Evolutionary conservation across 306 rosid genomes (phyloP), one percentile per base, ranked within the genome.

Genomic region (Echinosophora koreensis): DNA sequence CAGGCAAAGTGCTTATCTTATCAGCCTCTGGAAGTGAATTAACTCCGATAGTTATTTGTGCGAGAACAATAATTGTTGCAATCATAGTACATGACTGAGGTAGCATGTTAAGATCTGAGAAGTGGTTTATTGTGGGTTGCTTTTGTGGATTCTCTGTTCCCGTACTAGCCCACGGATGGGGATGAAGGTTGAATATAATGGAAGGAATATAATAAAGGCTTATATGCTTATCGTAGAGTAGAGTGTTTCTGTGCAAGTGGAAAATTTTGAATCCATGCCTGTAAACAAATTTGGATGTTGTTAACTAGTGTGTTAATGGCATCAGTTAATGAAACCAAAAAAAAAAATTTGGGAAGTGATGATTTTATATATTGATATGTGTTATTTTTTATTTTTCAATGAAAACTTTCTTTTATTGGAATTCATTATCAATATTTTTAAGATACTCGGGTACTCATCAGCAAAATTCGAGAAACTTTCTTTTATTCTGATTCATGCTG

Each of bases 1-100:
- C 97, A 8, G 98, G 98, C 22, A 94, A 54, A 50, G 50, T 65
- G n/a, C 35, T 56, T 50, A 94, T 81, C 74, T 80, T 84, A 73
- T 91, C 98, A 68, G 68, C 73, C 62, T 73, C 74, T 18, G 57
- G 37, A 74, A 63, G 70, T 62, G 82, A 79, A 60, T 65, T 79
- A 13, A 80, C 77, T 49, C 86, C 42, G 61, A 79, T 67, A 79
- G 46, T 12, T n/a, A 46, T 8, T 54, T 77, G 80, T 52, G 80
- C 50, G 66, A 79, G 3, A 46, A 77, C 14, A 54, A 81, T 17
- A 17, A 44, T 13, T 28, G 76, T 65, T 35, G 86, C 18, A 78
- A 89, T 66, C 62, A 86, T 14, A 69, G 85, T 16, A 74, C 83
- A 74, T 17, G 77, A 41, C 4, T 77, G 71, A 76, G 74, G 62